A percentile compares a stretch with the other conserved stretches of the same genome.
Evolutionary conservation across 2,329 filamentous ascomycete genomes (phyloP).

Genomic region (Fragosphaeria purpurea): DNA sequence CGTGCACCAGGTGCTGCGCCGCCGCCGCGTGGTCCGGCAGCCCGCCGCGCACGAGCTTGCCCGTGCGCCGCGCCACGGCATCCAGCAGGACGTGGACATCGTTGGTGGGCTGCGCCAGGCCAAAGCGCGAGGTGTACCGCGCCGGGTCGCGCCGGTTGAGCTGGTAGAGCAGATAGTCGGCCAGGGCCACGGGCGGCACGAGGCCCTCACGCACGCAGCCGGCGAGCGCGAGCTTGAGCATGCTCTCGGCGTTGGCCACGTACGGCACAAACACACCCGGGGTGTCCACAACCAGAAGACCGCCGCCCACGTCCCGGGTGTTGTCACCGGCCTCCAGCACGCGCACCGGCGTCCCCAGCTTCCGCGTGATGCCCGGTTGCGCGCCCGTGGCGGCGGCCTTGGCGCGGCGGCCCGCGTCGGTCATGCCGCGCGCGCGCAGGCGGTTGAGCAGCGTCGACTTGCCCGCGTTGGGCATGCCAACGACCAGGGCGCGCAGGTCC

Average conservation of each 20-base stretch:
- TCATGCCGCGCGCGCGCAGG: slow-evolving; percentile 59
- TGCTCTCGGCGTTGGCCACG: slow-evolving; percentile 70
- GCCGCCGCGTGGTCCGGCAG: slow-evolving; percentile 59
- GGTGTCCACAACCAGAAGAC: slow-evolving; percentile 81
- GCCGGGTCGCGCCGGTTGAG: slow-evolving; percentile 59
- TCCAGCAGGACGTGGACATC: slow-evolving; percentile 65
- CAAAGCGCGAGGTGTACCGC: slow-evolving; percentile 45
- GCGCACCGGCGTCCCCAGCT: slow-evolving; percentile 73
- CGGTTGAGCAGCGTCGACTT: slow-evolving; percentile 93
- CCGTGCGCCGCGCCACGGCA: slow-evolving; percentile 61
- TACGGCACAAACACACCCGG: slow-evolving; percentile 94
- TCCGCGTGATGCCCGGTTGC: slow-evolving; percentile 82
- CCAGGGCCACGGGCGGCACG: slow-evolving; percentile 65
- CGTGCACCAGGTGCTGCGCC: slow-evolving; percentile 69
- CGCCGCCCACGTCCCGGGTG: slow-evolving; percentile 32
- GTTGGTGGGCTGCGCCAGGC: slow-evolving; percentile 62
- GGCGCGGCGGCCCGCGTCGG: slow-evolving; percentile 25
- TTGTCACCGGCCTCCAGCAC: slow-evolving; percentile 38
- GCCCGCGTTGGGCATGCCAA: slow-evolving; percentile 96
- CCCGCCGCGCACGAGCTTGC: slow-evolving; percentile 65
- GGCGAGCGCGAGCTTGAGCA: slow-evolving; percentile 90
- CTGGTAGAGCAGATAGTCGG: slow-evolving; percentile 81
- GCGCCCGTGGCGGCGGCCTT: slow-evolving; percentile 77
- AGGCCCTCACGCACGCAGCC: slow-evolving; percentile 86
- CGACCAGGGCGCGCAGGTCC: slow-evolving; percentile 75